phyloP scores from a whole-genome alignment of 202 grass and related monocot genomes.

The Panicum virgatum region DNA sequence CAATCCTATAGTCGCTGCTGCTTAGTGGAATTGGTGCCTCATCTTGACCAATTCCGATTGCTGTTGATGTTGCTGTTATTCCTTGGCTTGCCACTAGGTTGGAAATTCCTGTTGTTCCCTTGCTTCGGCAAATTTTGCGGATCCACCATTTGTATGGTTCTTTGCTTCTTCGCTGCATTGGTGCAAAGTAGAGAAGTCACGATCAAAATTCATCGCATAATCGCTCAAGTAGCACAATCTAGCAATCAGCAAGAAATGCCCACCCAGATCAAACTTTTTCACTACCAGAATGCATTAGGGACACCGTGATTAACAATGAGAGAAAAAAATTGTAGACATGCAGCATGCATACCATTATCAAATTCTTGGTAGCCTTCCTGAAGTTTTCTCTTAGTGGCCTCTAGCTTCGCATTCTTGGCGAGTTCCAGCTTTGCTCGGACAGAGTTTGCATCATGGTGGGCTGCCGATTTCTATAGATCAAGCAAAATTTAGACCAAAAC shows the following conservation, averaged over 20 bases:
- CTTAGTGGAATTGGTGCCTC: slow-evolving; percentile 34
- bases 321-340: background rate
- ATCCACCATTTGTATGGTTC: slow-evolving; percentile 59
- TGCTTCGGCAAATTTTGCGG: slow-evolving; percentile 59
- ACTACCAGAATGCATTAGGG: background rate
- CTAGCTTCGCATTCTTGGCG: slow-evolving; percentile 55
- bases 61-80: slow-evolving; percentile 36
- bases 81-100: slow-evolving; percentile 39
- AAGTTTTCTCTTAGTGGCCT: slow-evolving; percentile 57
- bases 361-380: slow-evolving; percentile 77
- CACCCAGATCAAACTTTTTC: background rate
- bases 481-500: background rate
- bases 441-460: slow-evolving; percentile 12
- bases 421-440: slow-evolving; percentile 50
- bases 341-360: slow-evolving; percentile 48
- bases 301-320: background rate
- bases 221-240: background rate
- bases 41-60: slow-evolving; percentile 51
- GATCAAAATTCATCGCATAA: background rate
- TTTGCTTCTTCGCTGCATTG: slow-evolving; percentile 69
- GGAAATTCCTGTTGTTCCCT: slow-evolving; percentile 45
- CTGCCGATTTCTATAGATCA: slow-evolving; percentile 24
- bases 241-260: background rate
- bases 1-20: background rate
- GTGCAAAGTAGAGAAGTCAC: background rate